These are phyloP conservation scores for Rhexocercosporidium sp. DNA, from an alignment of 2,329 filamentous ascomycete species.

Conservation along the genomic window DNA sequence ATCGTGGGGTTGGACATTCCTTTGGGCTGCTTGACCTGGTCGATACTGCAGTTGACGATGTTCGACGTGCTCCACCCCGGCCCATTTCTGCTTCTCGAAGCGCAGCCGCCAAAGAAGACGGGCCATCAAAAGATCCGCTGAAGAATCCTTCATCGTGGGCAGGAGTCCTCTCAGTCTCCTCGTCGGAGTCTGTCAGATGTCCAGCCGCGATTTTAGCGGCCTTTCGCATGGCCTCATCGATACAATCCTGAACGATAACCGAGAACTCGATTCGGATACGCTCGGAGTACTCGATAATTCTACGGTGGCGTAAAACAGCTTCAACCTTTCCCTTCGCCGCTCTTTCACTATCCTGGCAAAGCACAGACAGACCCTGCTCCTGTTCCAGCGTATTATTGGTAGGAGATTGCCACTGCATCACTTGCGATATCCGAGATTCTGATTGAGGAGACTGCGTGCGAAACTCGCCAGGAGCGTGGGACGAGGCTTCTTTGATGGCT, in stretches of 20 bases:
- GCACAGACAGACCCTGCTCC: constrained; percentile 82
- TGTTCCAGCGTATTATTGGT: constrained; percentile 90
- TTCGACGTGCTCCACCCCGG: constrained; percentile 44
- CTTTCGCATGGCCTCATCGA: constrained; percentile 88
- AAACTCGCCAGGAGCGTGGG: constrained; percentile 74
- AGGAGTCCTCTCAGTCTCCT: constrained; percentile 48
- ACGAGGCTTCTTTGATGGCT: constrained; percentile 82
- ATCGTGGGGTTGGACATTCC: constrained; percentile 90
- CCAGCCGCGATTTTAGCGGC: constrained; percentile 87
- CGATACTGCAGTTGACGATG: constrained; percentile 64
- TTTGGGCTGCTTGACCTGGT: constrained; percentile 88
- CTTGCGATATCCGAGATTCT: constrained; percentile 91
- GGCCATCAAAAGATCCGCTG: constrained; percentile 60
- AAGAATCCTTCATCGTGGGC: constrained; percentile 58
- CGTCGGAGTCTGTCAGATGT: constrained; percentile 75
- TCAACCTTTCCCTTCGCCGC: constrained; percentile 89
- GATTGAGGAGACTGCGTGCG: constrained; percentile 95
- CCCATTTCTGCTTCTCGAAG: constrained; percentile 45
- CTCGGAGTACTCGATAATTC: constrained; percentile 94
- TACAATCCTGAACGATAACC: constrained; percentile 91
- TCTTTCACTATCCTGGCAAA: constrained; percentile 90
- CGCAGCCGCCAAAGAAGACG: constrained; percentile 62
- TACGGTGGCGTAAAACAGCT: constrained; percentile 86
- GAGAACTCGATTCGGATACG: constrained; percentile 94
- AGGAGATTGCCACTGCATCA: constrained; percentile 95